Conservation (phyloP, 1,284 basidiomycete species). For the Pseudozyma pruni region DNA sequence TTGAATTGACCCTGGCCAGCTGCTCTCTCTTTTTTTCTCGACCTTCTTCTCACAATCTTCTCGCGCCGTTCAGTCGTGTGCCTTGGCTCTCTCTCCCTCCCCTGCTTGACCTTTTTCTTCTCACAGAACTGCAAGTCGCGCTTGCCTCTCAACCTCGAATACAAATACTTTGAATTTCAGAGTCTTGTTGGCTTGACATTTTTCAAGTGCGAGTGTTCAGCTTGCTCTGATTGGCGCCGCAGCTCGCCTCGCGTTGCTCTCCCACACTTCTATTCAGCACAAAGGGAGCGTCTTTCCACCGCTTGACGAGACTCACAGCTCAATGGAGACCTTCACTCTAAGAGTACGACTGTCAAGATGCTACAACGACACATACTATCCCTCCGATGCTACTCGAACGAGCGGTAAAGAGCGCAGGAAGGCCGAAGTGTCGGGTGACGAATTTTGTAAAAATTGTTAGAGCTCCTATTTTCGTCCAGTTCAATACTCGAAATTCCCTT, state of each 20-base stretch:
- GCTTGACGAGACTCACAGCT: too few relatives aligned
- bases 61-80: not conserved
- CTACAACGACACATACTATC: too few relatives aligned
- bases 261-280: not conserved
- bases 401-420: too few relatives aligned
- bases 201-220: too few relatives aligned
- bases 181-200: too few relatives aligned
- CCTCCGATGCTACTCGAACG: too few relatives aligned
- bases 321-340: too few relatives aligned
- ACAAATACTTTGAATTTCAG: too few relatives aligned
- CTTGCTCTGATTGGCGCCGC: constrained; percentile 6
- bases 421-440: too few relatives aligned
- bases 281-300: too few relatives aligned
- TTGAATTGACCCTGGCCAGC: constrained; percentile 1
- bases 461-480: not conserved
- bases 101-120: constrained; percentile 1
- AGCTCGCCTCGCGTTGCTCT: constrained; percentile 5
- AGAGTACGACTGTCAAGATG: too few relatives aligned
- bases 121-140: constrained; percentile 5
- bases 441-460: not conserved
- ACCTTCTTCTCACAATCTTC: constrained; percentile 6
- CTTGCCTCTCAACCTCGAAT: too few relatives aligned
- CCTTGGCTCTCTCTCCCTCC: not conserved
- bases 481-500: not conserved
- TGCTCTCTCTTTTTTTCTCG: not conserved